A percentile compares a stretch with the other conserved stretches of the same genome.
Evolutionary conservation across 345 rosid genomes (phyloP).

Genomic region (Pistacia atlantica): DNA sequence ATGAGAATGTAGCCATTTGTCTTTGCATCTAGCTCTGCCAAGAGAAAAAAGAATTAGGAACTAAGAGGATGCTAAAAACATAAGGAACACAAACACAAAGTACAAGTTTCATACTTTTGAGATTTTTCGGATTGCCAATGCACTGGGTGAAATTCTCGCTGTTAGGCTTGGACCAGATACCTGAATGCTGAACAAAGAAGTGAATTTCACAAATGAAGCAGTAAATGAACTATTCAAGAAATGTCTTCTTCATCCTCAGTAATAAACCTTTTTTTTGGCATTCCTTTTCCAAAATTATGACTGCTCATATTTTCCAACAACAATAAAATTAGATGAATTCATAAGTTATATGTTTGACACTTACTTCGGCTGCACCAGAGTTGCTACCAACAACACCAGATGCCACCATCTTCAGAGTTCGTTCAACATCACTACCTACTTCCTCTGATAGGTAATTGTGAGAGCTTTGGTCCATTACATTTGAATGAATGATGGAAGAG

Average conservation of each 20-base stretch:
- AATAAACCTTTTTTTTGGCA: too few relatives aligned
- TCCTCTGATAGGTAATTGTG: conserved; percentile 40
- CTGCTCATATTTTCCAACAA: too few relatives aligned
- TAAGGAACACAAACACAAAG: conserved; percentile 9
- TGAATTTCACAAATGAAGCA: conserved; percentile 15
- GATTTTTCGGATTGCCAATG: conserved; percentile 52
- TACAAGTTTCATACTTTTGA: conserved; percentile 56
- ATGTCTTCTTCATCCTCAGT: too few relatives aligned
- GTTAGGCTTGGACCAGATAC: conserved; percentile 83
- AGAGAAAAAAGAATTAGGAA: conserved; percentile 19
- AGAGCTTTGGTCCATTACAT: conserved; percentile 40
- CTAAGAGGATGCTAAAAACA: background rate
- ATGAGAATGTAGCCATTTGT: conserved; percentile 85
- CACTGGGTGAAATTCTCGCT: conserved; percentile 84
- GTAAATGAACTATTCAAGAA: conserved; percentile 2
- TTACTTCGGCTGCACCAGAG: conserved; percentile 50
- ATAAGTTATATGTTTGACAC: conserved; percentile 26
- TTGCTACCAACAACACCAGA: conserved; percentile 37
- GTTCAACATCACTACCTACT: conserved; percentile 49
- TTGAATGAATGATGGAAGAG: conserved; percentile 31
- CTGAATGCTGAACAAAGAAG: conserved; percentile 58
- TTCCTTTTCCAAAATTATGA: background rate
- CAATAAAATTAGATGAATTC: conserved; percentile 3
- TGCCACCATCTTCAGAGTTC: conserved; percentile 42
- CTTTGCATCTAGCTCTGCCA: conserved; percentile 69